Evolutionary conservation across 352 stramenopile genomes (phyloP), one percentile per base, ranked within the genome.

Genomic region (Thalassiosira livingstoniorum): DNA sequence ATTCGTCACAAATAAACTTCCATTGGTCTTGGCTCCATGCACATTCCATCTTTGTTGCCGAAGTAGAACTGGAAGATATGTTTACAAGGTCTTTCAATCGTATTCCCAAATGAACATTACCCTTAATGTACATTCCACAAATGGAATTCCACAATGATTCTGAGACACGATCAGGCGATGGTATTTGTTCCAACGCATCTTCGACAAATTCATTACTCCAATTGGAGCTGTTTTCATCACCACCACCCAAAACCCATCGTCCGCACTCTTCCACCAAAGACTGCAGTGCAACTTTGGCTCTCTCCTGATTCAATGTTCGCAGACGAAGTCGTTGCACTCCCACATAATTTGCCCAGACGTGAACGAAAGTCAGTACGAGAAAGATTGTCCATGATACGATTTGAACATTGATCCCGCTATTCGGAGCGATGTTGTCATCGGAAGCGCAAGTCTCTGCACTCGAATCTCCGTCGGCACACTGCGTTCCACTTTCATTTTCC

Each of bases 331-430:
- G 89, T 71, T 92, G 93, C n/a, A 98, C 95, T 32, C 90, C 94
- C 53, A 96, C 87, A 89, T 97, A 98, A 82, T 99, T 99, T 37
- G 96, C 96, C 81, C 95, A 96, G 29, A 98, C 95, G 89, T 99
- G 97, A 21, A 98, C 72, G 13, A 95, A 43, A 3, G 97, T 98
- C 45, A 98, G 90, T n/a, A 94, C 25, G 7, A 96, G 63, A 84
- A 99, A 99, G 3, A 97, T 93, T 34, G 93, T 75, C 96, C 96
- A 98, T n/a, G 90, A 57, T 77, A 78, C 42, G 78, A 51, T 66
- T 69, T 78, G 47, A 29, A 71, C 34, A 65, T 78, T 35, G 18
- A 54, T 67, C 68, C 45, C 27, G 18, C 34, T 51, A 53, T 34
- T 51, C 42, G 42, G 7, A 51, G 7, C 7, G 42, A 18, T 13